Evolutionary conservation across 2,329 filamentous ascomycete genomes (phyloP), one percentile per base, ranked within the genome.

Genomic region (Hymenoscyphus fraxineus): DNA sequence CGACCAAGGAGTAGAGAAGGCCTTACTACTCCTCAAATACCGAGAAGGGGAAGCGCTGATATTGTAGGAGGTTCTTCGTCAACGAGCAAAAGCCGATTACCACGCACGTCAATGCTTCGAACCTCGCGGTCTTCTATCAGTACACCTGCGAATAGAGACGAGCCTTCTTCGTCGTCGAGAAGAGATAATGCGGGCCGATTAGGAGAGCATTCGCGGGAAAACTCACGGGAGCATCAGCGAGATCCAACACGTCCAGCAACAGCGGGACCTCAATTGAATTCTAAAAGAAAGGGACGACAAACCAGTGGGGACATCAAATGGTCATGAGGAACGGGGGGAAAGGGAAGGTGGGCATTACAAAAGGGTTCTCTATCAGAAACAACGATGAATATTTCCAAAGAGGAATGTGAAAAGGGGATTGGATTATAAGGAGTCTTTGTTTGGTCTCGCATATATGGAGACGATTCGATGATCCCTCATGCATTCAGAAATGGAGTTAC

Each of bases 271-370:
- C 71, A 71, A 40, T 27, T 72, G 44, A 71, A 70, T 59, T 71
- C 72, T n/a, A 74, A 69, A 64, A 66, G 74, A 58, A 73, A 70
- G 62, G 66, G 70, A 9, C 65, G 73, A 55, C 64, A 66, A 40
- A 68, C 73, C 22, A 75, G 73, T 67, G 73, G 72, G 16, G 74
- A 76, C 63, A 72, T 74, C 16, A 74, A 74, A 60, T 76, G 73
- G 73, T 72, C 73, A 60, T 74, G 65, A 74, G n/a, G 19, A 51
- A 7, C 31, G 22, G 9, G n/a, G n/a, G 3, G 15, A 2, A 13
- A 58, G 10, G 27, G 31, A 15, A 39, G 7, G 58, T 22, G 41
- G 10, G 40, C n/a, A 22, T 16, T 15, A 19, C 19, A 60, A 60
- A 31, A 16, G 15, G 15, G 19, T 7, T 19, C 27, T 32, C 27